phyloP scores from a whole-genome alignment of 2,329 filamentous ascomycete species.

The Fusarium sp. region DNA sequence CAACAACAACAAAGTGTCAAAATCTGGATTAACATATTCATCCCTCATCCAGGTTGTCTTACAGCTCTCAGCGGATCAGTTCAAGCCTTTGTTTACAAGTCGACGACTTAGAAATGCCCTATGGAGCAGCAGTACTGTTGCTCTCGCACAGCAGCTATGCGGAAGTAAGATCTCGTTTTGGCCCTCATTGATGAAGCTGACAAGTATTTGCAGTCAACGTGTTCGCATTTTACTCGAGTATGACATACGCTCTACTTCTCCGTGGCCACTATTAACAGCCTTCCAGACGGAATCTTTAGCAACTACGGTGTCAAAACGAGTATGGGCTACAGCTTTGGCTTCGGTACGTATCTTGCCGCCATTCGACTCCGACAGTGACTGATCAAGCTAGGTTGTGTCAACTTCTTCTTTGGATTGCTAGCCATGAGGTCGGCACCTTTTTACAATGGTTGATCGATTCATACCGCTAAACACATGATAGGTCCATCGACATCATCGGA shows the following conservation, averaged over 20 bases:
- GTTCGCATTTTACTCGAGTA: conserved; percentile 60
- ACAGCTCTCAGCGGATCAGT: conserved; percentile 34
- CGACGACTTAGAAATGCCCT: conserved; percentile 37
- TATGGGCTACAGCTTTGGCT: conserved; percentile 45
- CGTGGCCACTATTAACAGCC: not conserved
- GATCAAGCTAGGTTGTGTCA: conserved; percentile 49
- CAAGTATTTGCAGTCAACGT: conserved; percentile 39
- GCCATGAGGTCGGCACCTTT: conserved; percentile 47
- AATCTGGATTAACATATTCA: conserved; percentile 29
- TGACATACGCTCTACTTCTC: not conserved
- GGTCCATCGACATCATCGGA: conserved; percentile 53
- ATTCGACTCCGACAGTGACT: not conserved
- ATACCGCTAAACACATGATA: conserved; percentile 6
- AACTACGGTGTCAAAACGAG: conserved; percentile 32
- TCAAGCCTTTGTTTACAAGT: conserved; percentile 23
- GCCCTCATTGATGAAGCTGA: not conserved
- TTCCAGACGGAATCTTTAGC: conserved; percentile 31
- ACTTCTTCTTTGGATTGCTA: conserved; percentile 53
- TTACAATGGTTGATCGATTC: accelerated
- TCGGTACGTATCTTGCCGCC: conserved; percentile 38
- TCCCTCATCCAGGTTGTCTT: conserved; percentile 19
- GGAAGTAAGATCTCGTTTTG: conserved; percentile 24
- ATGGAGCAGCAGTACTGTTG: conserved; percentile 45
- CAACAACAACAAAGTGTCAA: not conserved
- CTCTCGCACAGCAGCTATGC: conserved; percentile 48